These are phyloP conservation scores for Chiua virens DNA, from an alignment of 768 basidiomycete species.

Conservation along the genomic window DNA sequence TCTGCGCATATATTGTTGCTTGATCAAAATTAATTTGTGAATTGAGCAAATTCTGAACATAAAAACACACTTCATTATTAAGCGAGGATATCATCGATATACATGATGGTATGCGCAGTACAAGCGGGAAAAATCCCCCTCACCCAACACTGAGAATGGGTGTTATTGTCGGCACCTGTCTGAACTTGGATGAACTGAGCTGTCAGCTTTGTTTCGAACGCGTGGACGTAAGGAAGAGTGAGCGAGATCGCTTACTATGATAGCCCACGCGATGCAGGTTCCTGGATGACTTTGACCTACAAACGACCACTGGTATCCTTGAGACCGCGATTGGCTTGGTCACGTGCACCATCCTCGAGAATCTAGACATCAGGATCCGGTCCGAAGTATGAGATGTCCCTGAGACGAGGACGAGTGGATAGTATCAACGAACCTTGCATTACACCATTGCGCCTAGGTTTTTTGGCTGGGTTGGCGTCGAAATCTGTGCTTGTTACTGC, in stretches of 20 bases:
- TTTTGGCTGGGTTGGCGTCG: constrained; percentile 37
- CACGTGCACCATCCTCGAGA: no score
- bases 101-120: no score
- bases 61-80: no score
- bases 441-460: constrained; percentile 31
- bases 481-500: constrained; percentile 36
- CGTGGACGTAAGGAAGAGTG: not conserved
- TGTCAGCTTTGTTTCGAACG: constrained; percentile 9
- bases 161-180: not conserved
- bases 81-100: no score
- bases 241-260: constrained; percentile 14
- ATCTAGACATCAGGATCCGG: no score
- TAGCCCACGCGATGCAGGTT: not conserved
- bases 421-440: constrained; percentile 7
- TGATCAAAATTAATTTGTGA: no score
- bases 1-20: no score
- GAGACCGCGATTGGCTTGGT: constrained; percentile 14
- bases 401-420: no score
- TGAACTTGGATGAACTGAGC: not conserved
- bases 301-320: constrained; percentile 48
- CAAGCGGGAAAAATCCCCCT: no score
- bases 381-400: no score
- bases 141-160: not conserved
- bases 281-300: constrained; percentile 42
- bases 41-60: no score